Evolutionary conservation across 257 asterid genomes (phyloP), one percentile per base, ranked within the genome.

Genomic region (Lavandula angustifolia): DNA sequence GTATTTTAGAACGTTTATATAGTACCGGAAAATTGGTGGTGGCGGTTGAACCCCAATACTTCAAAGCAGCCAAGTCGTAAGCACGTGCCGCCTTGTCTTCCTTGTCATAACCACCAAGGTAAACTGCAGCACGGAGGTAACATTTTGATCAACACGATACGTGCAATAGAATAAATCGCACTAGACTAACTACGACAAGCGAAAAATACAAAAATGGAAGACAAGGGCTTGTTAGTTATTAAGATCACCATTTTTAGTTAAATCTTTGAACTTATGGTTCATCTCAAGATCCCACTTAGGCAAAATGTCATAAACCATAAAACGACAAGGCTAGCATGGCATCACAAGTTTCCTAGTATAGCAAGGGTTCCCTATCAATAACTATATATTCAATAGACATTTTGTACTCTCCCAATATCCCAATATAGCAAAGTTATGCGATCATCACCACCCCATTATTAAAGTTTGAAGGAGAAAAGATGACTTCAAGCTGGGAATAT

Each of bases 21-120:
- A 5, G 68, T 82, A 91, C 96, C 62, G 95, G 88, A 68, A 82
- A 86, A 77, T 91, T 91, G 71, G 98, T 88, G 54, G 94, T 91
- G 35, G 98, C 96, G 8, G 87, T 76, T 12, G 95, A 79, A 65
- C 98, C 98, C 98, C 98, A 91, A 74, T 91, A 91, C 64, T 88
- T 91, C 7, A 91, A 84, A 46, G 98, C 95, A 55, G 98, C 96
- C 79, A 91, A 76, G 75, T 91, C 98, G 63, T 91, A 91, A 3
- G 98, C 76, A 11, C 89, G 79, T 7, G 98, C 96, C 3, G 98
- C 98, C 81, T 83, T 91, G 2, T 86, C 98, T 77, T 91, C 98
- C 64, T 88, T 88, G 74, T 91, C 98, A 71, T 91, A 91, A 10
- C 98, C 98, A 52, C 99, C 99, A 62, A 94, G 80, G 73, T 94